phyloP scores from a whole-genome alignment of 331 rosid species.

The Stylosanthes scabra region DNA sequence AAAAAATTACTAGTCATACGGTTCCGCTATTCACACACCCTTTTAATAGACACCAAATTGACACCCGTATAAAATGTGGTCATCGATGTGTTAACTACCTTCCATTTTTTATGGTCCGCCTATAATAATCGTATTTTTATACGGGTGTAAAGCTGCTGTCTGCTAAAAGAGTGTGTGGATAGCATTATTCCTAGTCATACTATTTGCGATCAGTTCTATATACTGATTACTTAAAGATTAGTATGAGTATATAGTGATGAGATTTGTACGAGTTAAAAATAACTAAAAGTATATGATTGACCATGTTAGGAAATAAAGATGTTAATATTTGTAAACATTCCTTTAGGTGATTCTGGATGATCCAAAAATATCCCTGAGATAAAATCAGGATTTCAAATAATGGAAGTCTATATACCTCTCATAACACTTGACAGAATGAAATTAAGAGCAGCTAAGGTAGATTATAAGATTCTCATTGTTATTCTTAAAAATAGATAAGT shows the following conservation, averaged over 20 bases:
- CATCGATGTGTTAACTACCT: no score
- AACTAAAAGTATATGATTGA: slow-evolving; percentile 31
- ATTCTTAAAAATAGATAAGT: not conserved
- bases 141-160: no score
- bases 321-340: slow-evolving; percentile 21
- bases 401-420: slow-evolving; percentile 22
- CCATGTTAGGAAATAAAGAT: slow-evolving; percentile 1
- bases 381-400: slow-evolving; percentile 23
- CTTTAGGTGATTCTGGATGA: slow-evolving; percentile 15
- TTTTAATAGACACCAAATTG: no score
- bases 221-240: not conserved
- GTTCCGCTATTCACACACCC: no score
- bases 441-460: slow-evolving; percentile 2
- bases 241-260: slow-evolving; percentile 10
- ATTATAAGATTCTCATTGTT: slow-evolving; percentile 17
- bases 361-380: slow-evolving; percentile 9
- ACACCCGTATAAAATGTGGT: no score
- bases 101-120: no score
- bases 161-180: no score
- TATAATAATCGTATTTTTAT: no score
- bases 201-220: slow-evolving; percentile 16
- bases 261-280: slow-evolving; percentile 17
- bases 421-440: not conserved
- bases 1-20: slow-evolving; percentile 4
- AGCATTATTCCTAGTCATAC: not conserved